phyloP scores from a whole-genome alignment of 257 asterid species.

The Petrea volubilis region DNA sequence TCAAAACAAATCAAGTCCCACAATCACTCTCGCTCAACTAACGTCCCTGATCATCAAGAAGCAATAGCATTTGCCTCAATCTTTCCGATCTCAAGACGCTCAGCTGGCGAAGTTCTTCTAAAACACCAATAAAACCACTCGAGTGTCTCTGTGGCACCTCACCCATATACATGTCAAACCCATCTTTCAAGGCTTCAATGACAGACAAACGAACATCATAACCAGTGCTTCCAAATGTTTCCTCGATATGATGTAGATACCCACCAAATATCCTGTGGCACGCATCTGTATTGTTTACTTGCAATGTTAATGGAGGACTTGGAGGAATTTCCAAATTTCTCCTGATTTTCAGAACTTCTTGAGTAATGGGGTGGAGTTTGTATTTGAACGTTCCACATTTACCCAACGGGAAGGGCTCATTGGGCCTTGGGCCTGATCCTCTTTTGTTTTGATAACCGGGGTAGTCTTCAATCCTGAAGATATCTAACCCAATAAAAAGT shows the following conservation, averaged over 20 bases:
- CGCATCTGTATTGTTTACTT: slow-evolving; percentile 6
- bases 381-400: slow-evolving; percentile 51
- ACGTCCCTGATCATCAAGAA: no score
- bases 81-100: no score
- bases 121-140: slow-evolving; percentile 29
- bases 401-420: slow-evolving; percentile 44
- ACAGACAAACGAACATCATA: slow-evolving; percentile 28
- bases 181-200: slow-evolving; percentile 33
- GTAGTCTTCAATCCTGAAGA: slow-evolving; percentile 45
- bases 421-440: slow-evolving; percentile 46
- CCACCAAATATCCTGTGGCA: slow-evolving; percentile 34
- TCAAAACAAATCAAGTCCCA: no score
- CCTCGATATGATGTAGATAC: slow-evolving; percentile 35
- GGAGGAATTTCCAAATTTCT: not conserved
- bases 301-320: not conserved
- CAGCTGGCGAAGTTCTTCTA: no score
- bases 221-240: slow-evolving; percentile 44
- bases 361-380: not conserved
- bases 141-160: slow-evolving; percentile 25
- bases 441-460: slow-evolving; percentile 57
- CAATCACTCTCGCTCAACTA: no score
- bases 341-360: not conserved
- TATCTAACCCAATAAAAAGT: slow-evolving; percentile 18
- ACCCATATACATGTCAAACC: slow-evolving; percentile 30
- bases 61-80: no score